A percentile compares a stretch with the other conserved stretches of the same genome.
Evolutionary conservation across 192 early-diverging fungal species (phyloP).

Genomic region (Entophlyctis helioformis): DNA sequence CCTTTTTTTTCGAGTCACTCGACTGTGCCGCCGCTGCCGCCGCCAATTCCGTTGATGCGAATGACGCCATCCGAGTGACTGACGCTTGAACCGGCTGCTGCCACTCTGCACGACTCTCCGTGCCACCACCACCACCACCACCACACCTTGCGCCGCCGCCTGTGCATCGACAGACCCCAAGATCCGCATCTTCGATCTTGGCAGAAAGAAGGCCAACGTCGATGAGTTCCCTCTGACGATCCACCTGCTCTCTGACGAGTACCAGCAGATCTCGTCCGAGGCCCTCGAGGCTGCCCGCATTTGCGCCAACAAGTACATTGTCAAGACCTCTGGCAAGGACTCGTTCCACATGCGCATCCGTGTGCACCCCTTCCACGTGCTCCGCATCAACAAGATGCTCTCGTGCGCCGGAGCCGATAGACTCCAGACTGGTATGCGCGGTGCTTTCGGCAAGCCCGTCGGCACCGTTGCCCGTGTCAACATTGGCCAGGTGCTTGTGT

Average conservation of each 20-base stretch:
- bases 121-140: too few relatives aligned
- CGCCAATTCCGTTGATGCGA: neutral
- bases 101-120: too few relatives aligned
- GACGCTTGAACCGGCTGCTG: too few relatives aligned
- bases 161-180: constrained; percentile 73
- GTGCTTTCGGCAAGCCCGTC: constrained; percentile 95
- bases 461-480: constrained; percentile 92
- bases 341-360: constrained; percentile 98
- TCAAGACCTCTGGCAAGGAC: constrained; percentile 94
- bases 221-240: constrained; percentile 97
- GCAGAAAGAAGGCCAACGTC: constrained; percentile 92
- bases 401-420: constrained; percentile 99
- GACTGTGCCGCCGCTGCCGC: too few relatives aligned
- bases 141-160: too few relatives aligned
- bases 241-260: constrained; percentile 93
- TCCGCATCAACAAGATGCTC: constrained; percentile 99
- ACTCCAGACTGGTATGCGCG: constrained; percentile 98
- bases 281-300: constrained; percentile 98
- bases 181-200: constrained; percentile 94
- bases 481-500: constrained; percentile 96
- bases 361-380: constrained; percentile 97
- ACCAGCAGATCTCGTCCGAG: constrained; percentile 98
- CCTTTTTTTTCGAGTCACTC: too few relatives aligned
- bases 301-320: constrained; percentile 96
- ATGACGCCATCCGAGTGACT: neutral